These are phyloP conservation scores for Nepenthes gracilis DNA, from an alignment of 148 eudicot species.

Conservation along the genomic window DNA sequence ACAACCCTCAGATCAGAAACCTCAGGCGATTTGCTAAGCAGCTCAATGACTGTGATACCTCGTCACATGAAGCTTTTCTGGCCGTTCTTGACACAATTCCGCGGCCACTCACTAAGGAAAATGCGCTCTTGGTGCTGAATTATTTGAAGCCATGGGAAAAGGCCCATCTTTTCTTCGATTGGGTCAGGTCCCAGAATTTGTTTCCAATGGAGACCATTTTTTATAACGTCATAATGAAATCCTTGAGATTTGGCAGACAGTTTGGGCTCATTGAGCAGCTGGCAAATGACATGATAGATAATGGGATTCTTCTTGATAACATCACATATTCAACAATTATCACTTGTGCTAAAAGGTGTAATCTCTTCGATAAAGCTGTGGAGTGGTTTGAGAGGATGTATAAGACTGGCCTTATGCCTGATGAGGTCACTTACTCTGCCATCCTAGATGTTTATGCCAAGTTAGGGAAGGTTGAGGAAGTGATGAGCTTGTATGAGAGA, in stretches of 20 bases:
- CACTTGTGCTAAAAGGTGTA: constrained; percentile 80
- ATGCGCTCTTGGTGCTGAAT: constrained; percentile 69
- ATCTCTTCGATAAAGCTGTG: constrained; percentile 73
- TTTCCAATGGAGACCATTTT: constrained; percentile 85
- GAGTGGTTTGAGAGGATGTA: constrained; percentile 99
- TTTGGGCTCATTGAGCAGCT: constrained; percentile 66
- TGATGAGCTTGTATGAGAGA: constrained; percentile 85
- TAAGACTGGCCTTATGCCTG: constrained; percentile 89
- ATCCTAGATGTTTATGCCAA: constrained; percentile 90
- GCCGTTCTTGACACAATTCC: constrained; percentile 47
- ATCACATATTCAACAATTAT: constrained; percentile 95
- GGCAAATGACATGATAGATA: constrained; percentile 71
- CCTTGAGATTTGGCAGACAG: constrained; percentile 84
- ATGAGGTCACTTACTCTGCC: constrained; percentile 95
- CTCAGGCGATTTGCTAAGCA: constrained; percentile 54
- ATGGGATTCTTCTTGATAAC: constrained; percentile 65
- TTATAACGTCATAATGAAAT: constrained; percentile 89
- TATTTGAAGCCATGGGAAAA: constrained; percentile 69
- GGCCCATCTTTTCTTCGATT: constrained; percentile 63
- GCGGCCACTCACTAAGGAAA: constrained; percentile 44
- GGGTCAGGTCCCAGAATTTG: constrained; percentile 62
- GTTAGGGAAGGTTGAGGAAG: constrained; percentile 79
- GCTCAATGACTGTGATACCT: constrained; percentile 42
- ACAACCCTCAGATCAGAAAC: constrained; percentile 67
- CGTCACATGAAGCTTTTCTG: constrained; percentile 34